Percentiles rank a stretch among this genome's conserved stretches.
Evolutionary conservation across 1,284 basidiomycete species (phyloP).

Genomic region (Papiliotrema nemorosa): DNA sequence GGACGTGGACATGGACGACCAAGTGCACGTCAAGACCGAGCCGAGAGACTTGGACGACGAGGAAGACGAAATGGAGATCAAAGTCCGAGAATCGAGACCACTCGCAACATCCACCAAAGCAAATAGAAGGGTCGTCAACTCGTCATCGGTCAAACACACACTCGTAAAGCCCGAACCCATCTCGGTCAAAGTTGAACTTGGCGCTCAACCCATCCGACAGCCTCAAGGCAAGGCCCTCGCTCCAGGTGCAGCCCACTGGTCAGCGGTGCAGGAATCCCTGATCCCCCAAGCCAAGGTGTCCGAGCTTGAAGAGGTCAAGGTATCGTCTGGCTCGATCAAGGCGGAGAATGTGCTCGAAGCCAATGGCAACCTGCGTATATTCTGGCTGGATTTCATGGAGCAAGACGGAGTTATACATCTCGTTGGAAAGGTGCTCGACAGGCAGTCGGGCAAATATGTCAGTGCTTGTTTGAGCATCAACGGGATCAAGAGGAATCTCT

Average conservation of each 20-base stretch:
- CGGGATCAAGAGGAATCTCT: slow-evolving; percentile 87
- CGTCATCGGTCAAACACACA: slow-evolving; percentile 41
- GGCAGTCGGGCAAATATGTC: slow-evolving; percentile 64
- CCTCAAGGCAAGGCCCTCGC: slow-evolving; percentile 29
- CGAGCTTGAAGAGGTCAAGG: slow-evolving; percentile 43
- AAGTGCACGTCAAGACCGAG: slow-evolving; percentile 45
- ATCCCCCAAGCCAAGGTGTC: slow-evolving; percentile 22
- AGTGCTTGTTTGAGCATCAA: slow-evolving; percentile 85
- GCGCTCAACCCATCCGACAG: slow-evolving; percentile 24
- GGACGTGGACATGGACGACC: slow-evolving; percentile 27
- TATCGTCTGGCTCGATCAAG: slow-evolving; percentile 50
- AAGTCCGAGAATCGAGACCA: slow-evolving; percentile 18
- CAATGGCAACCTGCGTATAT: slow-evolving; percentile 78
- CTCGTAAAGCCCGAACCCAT: slow-evolving; percentile 51
- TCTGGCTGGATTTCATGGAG: slow-evolving; percentile 91
- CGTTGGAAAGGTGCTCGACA: slow-evolving; percentile 82
- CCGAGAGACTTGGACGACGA: slow-evolving; percentile 48
- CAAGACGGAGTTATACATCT: slow-evolving; percentile 70
- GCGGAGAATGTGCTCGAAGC: slow-evolving; percentile 56
- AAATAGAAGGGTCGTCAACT: slow-evolving; percentile 48
- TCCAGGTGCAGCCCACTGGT: slow-evolving; percentile 61
- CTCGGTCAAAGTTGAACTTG: slow-evolving; percentile 23
- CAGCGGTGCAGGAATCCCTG: slow-evolving; percentile 63
- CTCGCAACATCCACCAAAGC: slow-evolving; percentile 21
- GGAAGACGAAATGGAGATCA: slow-evolving; percentile 23